phyloP scores from a whole-genome alignment of 202 grass and related monocot genomes.

The Carex sylvatica region DNA sequence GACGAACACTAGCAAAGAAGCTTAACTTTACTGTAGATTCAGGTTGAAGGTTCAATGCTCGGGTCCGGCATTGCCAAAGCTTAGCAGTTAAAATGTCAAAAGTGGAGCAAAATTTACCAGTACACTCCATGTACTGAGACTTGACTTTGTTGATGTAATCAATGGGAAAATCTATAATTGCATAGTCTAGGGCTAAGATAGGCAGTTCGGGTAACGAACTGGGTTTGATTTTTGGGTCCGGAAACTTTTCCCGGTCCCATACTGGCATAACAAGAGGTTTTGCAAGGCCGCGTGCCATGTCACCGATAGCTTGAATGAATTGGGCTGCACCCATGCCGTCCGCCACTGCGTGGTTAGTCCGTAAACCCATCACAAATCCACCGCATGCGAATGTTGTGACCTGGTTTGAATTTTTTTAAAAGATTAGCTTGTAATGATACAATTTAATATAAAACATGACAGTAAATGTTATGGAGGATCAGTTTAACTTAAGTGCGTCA shows the following conservation, averaged over 20 bases:
- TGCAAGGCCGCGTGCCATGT: constrained; percentile 64
- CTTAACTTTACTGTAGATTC: constrained; percentile 55
- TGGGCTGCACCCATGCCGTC: constrained; percentile 89
- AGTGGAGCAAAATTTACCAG: constrained; percentile 68
- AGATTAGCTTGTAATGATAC: background rate
- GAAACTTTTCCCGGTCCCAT: constrained; percentile 78
- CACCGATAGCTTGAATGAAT: constrained; percentile 71
- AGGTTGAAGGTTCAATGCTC: constrained; percentile 41
- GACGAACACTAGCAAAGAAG: constrained; percentile 89
- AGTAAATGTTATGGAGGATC: background rate
- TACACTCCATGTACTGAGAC: constrained; percentile 56
- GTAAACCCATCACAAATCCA: constrained; percentile 77
- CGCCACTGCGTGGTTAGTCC: constrained; percentile 82
- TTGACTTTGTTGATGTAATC: constrained; percentile 63
- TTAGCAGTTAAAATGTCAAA: constrained; percentile 85
- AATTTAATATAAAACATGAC: background rate
- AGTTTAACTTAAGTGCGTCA: background rate
- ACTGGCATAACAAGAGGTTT: constrained; percentile 58
- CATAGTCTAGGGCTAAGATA: constrained; percentile 63
- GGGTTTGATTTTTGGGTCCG: constrained; percentile 71
- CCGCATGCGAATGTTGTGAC: constrained; percentile 84
- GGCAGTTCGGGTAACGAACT: constrained; percentile 77
- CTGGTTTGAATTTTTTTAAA: constrained; percentile 25
- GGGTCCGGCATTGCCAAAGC: constrained; percentile 82
- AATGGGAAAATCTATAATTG: constrained; percentile 64